Base-by-base conservation (phyloP, 805 yeast genomes). In the Saccharomycopsis sp. region DNA sequence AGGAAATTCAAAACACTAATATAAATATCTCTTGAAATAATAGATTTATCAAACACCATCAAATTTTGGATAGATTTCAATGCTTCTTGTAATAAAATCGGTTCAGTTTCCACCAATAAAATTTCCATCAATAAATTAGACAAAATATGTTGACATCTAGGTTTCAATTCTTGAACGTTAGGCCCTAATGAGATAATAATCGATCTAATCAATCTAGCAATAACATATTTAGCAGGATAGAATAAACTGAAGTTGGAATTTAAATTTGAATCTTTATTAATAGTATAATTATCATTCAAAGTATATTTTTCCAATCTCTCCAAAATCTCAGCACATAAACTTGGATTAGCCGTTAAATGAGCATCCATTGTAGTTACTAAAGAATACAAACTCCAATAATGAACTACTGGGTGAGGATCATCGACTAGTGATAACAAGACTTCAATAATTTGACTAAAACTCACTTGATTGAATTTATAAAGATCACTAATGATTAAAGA, bases 331-430 rank as follows among this genome's bases (percentile, higher is more conserved):
- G 70, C 55, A 1, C 78, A 65, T 12, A 67, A 59, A 4, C 54
- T 46, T 2, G 62, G 51, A 40, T 68, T 72, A 19, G 72, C 66
- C 8, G 72, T 51, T 6, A 68, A 61, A 37, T 78, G 76, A 26
- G 70, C 72, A 29, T 73, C 75, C 23, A 87, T 62, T 10, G 82
- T 56, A 1, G 70, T 59, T 2, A 71, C 58, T 32, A 81, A 54
- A 0, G 92, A 71, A 35, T 70, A 70, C 49, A 87, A 55, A 1
- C 89, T 67, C 68, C 87, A 79, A 40, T 73, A 69, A 54, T 84
- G 88, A 14, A 92, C 87, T 1, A 74, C 62, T 0, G 96, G 95
- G 54, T 88, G 89, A 0, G 95, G 88, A 57, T 89, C 97, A 17
- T 61, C 61, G 3, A 78, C 56, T 21, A 89, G 63, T 13, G 82